phyloP scores from a whole-genome alignment of 352 stramenopile genomes.

The Nothophytophthora sp. region DNA sequence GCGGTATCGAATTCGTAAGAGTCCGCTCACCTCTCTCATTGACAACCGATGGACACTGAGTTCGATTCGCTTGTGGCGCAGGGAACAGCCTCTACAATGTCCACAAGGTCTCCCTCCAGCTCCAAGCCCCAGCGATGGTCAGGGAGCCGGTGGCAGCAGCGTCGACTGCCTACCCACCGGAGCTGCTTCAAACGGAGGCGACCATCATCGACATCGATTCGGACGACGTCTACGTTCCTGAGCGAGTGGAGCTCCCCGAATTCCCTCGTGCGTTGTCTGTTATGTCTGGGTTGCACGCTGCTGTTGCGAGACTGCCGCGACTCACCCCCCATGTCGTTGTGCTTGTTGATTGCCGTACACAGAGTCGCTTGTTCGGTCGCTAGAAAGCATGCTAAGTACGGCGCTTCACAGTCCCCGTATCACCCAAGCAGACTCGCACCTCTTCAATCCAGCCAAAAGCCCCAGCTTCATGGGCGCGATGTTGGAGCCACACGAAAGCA shows the following conservation, averaged over 20 bases:
- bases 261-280: conserved; percentile 50
- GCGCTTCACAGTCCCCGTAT: conserved; percentile 40
- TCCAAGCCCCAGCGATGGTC: conserved; percentile 20
- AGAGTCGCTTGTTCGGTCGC: conserved; percentile 55
- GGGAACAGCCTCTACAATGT: conserved; percentile 75
- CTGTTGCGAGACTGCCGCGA: not conserved
- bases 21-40: too few species aligned
- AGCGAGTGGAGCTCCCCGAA: conserved; percentile 64
- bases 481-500: conserved; percentile 3
- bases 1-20: conserved; percentile 65
- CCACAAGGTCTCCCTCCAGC: conserved; percentile 47
- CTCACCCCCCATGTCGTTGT: not conserved
- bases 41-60: too few species aligned
- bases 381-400: conserved; percentile 46
- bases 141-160: not conserved
- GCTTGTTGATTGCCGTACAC: not conserved
- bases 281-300: not conserved
- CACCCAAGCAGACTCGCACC: conserved; percentile 42
- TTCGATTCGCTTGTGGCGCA: conserved; percentile 17
- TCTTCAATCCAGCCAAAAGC: conserved; percentile 36
- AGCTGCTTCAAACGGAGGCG: conserved; percentile 47
- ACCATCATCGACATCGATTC: conserved; percentile 70
- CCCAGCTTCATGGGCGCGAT: conserved; percentile 36
- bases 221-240: conserved; percentile 68
- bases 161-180: conserved; percentile 31